Evolutionary conservation across 352 stramenopile species (phyloP).

Genomic region (Pythium myriotylum): DNA sequence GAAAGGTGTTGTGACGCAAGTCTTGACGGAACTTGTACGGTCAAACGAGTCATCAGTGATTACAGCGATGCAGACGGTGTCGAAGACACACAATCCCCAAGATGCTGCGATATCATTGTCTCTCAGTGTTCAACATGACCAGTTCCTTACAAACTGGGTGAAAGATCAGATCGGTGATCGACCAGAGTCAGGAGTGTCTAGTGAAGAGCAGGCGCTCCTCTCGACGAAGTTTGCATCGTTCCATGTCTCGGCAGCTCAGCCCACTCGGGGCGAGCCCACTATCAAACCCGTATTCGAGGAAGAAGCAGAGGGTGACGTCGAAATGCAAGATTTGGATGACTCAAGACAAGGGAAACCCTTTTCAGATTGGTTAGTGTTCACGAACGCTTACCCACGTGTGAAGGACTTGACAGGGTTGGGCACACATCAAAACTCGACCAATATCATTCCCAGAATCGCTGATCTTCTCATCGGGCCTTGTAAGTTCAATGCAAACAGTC

Average conservation of each 20-base stretch:
- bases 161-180: not conserved
- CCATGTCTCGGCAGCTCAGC: not conserved
- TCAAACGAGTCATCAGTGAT: constrained; percentile 49
- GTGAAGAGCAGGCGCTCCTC: constrained; percentile 18
- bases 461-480: constrained; percentile 22
- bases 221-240: constrained; percentile 20
- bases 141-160: constrained; percentile 13
- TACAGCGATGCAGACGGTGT: constrained; percentile 10
- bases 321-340: constrained; percentile 1
- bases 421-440: not conserved
- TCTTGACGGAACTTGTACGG: constrained; percentile 34
- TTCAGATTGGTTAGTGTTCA: constrained; percentile 18
- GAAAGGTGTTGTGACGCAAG: constrained; percentile 1
- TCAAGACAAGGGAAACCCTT: not conserved
- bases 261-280: not conserved
- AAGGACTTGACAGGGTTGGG: constrained; percentile 1
- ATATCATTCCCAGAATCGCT: constrained; percentile 12
- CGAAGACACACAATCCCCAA: constrained; percentile 5
- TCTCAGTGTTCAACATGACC: constrained; percentile 1
- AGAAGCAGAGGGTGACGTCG: constrained; percentile 10
- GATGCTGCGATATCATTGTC: constrained; percentile 7
- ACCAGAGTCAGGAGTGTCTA: not conserved
- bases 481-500: not conserved
- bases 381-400: constrained; percentile 12
- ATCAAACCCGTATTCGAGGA: constrained; percentile 22